These are phyloP conservation scores for Camelina laxa DNA, from an alignment of 345 rosid genomes.

Conservation along the genomic window DNA sequence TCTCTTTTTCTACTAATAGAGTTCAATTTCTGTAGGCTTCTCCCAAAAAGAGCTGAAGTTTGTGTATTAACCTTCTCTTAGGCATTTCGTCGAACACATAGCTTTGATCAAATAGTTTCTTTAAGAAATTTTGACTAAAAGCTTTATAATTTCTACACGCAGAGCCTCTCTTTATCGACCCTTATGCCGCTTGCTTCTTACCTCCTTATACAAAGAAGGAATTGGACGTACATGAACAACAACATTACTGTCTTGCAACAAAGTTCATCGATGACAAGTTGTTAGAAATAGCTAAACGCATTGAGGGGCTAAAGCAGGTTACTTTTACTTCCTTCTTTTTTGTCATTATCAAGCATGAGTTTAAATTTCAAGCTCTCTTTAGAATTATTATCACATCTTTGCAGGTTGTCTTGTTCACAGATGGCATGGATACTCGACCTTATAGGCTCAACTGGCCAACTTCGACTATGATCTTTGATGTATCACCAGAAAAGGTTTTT, in stretches of 20 bases:
- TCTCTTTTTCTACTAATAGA: slow-evolving; percentile 18
- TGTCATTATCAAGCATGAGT: neutral
- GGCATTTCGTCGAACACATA: slow-evolving; percentile 31
- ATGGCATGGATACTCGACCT: slow-evolving; percentile 97
- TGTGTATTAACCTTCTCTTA: slow-evolving; percentile 13
- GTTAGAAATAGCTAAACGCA: slow-evolving; percentile 57
- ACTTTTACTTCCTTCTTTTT: slow-evolving; percentile 10
- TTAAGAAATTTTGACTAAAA: neutral
- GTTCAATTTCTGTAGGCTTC: too few relatives aligned
- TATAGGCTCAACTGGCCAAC: slow-evolving; percentile 90
- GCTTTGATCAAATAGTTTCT: slow-evolving; percentile 8
- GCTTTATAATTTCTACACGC: slow-evolving; percentile 35
- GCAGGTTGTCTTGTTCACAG: slow-evolving; percentile 88
- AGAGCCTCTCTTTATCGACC: slow-evolving; percentile 90
- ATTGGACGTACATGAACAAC: slow-evolving; percentile 44
- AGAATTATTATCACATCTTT: slow-evolving; percentile 18
- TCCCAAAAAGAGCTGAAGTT: neutral
- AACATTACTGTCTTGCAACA: slow-evolving; percentile 71
- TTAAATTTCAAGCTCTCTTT: neutral
- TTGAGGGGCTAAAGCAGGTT: slow-evolving; percentile 88
- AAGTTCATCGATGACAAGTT: slow-evolving; percentile 85
- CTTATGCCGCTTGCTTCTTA: slow-evolving; percentile 83
- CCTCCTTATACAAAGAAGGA: slow-evolving; percentile 54
- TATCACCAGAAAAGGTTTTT: slow-evolving; percentile 70
- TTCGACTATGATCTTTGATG: slow-evolving; percentile 79